Conservation (phyloP, 192 early-diverging fungal genomes). For the Entomortierella chlamydospora region DNA sequence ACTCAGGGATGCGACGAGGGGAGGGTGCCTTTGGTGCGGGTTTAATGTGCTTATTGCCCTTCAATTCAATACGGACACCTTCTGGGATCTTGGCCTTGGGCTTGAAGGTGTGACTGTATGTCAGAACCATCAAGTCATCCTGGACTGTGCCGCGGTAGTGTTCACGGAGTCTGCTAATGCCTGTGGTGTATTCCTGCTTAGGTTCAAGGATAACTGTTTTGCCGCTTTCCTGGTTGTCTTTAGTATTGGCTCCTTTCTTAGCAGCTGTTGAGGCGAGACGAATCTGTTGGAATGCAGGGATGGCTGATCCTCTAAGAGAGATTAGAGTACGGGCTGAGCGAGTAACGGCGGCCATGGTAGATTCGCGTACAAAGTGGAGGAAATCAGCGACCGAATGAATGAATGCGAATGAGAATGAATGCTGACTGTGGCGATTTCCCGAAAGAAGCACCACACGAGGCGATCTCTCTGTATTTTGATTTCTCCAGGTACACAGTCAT, state of each 20-base stretch:
- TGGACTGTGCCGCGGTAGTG: constrained; percentile 61
- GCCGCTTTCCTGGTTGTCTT: constrained; percentile 1
- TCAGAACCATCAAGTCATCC: constrained; percentile 67
- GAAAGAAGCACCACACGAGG: background rate
- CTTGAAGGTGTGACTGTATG: constrained; percentile 60
- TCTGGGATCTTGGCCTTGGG: constrained; percentile 50
- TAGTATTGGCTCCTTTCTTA: constrained; percentile 11
- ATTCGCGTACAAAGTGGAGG: background rate
- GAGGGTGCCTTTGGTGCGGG: constrained; percentile 69
- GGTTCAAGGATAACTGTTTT: constrained; percentile 8
- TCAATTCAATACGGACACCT: constrained; percentile 48
- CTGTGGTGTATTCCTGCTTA: constrained; percentile 32
- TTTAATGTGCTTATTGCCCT: constrained; percentile 62
- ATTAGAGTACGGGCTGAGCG: constrained; percentile 11
- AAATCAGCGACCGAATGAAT: background rate
- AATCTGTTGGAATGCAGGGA: constrained; percentile 16
- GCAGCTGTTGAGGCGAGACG: constrained; percentile 30
- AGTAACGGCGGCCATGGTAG: constrained; percentile 12
- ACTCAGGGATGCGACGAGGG: constrained; percentile 70
- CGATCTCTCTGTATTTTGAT: constrained; percentile 9
- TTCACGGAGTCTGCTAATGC: constrained; percentile 58
- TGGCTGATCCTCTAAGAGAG: constrained; percentile 10
- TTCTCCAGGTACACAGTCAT: constrained; percentile 9
- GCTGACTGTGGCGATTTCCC: background rate
- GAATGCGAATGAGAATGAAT: background rate